phyloP scores from a whole-genome alignment of 2,329 filamentous ascomycete genomes.

The Colletotrichum australisinense region DNA sequence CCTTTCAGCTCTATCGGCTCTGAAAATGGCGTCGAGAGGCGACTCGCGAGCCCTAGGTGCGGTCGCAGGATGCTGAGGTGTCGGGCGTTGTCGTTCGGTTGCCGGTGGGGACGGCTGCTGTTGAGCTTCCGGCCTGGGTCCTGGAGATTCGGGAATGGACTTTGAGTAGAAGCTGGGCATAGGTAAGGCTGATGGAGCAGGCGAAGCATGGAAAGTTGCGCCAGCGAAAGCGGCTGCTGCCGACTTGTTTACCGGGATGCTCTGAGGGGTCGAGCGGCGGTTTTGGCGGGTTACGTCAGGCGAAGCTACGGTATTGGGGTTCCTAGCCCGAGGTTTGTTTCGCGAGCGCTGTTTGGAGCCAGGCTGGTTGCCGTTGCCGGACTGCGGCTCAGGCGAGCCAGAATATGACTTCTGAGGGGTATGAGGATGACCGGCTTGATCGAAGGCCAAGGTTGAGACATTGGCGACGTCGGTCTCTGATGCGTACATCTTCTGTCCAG shows the following conservation, averaged over 20 bases:
- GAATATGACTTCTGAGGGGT: slow-evolving; percentile 60
- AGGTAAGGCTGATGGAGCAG: slow-evolving; percentile 88
- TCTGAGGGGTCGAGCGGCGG: slow-evolving; percentile 55
- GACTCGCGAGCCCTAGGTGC: slow-evolving; percentile 66
- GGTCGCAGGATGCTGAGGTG: slow-evolving; percentile 51
- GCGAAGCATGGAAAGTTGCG: slow-evolving; percentile 94
- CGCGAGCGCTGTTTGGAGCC: slow-evolving; percentile 40
- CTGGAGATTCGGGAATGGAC: slow-evolving; percentile 75
- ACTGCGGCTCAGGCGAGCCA: slow-evolving; percentile 48
- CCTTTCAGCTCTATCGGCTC: slow-evolving; percentile 83
- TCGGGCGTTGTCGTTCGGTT: slow-evolving; percentile 62
- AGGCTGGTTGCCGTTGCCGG: slow-evolving; percentile 43
- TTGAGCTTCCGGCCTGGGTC: slow-evolving; percentile 46
- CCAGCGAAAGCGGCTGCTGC: slow-evolving; percentile 81
- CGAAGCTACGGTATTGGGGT: slow-evolving; percentile 44
- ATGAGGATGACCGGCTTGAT: slow-evolving; percentile 50
- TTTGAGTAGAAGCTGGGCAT: slow-evolving; percentile 89
- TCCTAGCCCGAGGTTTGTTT: slow-evolving; percentile 37
- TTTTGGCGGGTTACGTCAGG: slow-evolving; percentile 54
- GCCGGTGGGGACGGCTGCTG: slow-evolving; percentile 64
- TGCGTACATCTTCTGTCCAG: slow-evolving; percentile 65
- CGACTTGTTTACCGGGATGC: slow-evolving; percentile 51
- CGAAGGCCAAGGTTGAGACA: slow-evolving; percentile 43
- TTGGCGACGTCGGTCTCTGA: slow-evolving; percentile 64
- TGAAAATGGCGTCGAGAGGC: slow-evolving; percentile 91